Evolutionary conservation across 1,284 basidiomycete genomes (phyloP).

Genomic region (Volvariella volvacea): DNA sequence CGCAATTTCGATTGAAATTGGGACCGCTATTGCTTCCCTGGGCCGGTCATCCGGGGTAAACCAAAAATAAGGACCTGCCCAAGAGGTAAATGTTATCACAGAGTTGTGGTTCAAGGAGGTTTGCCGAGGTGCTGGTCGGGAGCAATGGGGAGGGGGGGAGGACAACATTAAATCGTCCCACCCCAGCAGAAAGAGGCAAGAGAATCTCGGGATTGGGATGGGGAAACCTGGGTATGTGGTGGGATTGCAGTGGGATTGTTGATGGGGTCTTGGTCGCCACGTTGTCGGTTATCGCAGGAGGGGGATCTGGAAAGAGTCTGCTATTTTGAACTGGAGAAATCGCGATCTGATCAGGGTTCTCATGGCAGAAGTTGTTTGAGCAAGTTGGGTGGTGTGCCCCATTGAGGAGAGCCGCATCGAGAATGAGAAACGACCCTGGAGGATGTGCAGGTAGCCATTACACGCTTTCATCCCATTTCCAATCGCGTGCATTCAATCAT

Average conservation of each 20-base stretch:
- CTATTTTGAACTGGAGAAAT: conserved; percentile 12
- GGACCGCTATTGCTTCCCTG: no score
- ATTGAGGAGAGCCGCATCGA: conserved; percentile 19
- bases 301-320: conserved; percentile 24
- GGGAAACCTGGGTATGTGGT: neutral
- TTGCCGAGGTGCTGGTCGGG: no score
- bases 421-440: conserved; percentile 18
- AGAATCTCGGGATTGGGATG: conserved; percentile 23
- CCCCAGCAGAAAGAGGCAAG: neutral
- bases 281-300: conserved; percentile 16
- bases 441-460: conserved; percentile 15
- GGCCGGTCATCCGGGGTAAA: no score
- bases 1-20: no score
- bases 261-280: conserved; percentile 15
- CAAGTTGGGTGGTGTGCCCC: conserved; percentile 17
- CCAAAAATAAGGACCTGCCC: no score
- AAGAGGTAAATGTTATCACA: no score
- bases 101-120: no score
- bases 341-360: conserved; percentile 17
- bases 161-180: conserved; percentile 1
- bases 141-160: conserved; percentile 3
- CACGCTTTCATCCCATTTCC: conserved; percentile 20
- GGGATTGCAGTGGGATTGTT: neutral
- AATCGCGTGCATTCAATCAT: conserved; percentile 17
- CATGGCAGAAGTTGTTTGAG: conserved; percentile 1